Evolutionary conservation across 305 asterid genomes (phyloP), one percentile per base, ranked within the genome.

Genomic region (Fraxinus latifolia): DNA sequence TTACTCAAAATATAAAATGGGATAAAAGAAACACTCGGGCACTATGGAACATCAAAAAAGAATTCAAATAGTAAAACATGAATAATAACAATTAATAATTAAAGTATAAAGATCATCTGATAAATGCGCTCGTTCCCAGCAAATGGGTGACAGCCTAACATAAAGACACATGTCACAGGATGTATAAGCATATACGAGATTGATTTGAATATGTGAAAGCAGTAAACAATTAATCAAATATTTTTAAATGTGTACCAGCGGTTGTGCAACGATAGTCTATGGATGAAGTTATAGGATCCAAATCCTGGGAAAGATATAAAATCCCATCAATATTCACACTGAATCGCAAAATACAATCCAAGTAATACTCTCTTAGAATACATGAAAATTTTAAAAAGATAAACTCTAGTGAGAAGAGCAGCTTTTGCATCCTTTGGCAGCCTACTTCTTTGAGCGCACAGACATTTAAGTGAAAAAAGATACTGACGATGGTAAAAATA

Each of bases 221-320:
- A 19, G 60, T 31, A 76, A 37, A 78, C 9, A 23, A 32, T 33
- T 37, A 77, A 86, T 84, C 83, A 58, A 76, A 19, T 67, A 67
- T 14, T 75, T 80, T 44, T 74, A 80, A 81, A 77, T 72, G 74
- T 81, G 82, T 94, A 96, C 99, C 99, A 85, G 98, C 98, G 72
- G 98, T 94, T 82, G 97, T 91, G 91, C 97, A 94, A 55, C 85
- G 90, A 88, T 96, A 96, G 76, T 93, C 95, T 79, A 96, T 90
- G 11, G 94, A 84, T 37, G 99, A 94, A 85, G 98, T 90, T 36
- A 78, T 67, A 9, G 97, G 92, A 85, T 96, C 99, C 91, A 88
- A 83, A 85, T 92, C 98, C 99, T 96, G 95, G 79, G 87, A 84
- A 86, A 83, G 78, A 81, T 23, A 81, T 27, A 77, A 77, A 71